Conservation (phyloP, 768 basidiomycete species). For the Tricholoma terreum region DNA sequence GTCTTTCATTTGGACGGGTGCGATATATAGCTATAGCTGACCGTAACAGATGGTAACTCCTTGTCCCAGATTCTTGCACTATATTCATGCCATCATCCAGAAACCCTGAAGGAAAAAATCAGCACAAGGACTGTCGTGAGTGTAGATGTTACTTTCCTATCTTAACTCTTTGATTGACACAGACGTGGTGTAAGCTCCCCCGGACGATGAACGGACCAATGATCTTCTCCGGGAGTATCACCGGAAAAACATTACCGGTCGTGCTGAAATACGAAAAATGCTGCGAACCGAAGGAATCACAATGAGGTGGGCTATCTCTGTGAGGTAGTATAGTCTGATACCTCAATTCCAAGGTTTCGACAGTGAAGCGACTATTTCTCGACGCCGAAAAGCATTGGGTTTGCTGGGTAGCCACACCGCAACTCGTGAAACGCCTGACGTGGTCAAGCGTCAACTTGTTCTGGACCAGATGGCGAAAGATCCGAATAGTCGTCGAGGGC, state of each 20-base stretch:
- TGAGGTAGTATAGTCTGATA: no score
- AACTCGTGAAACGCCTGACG: slow-evolving; percentile 20
- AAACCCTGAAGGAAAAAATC: slow-evolving; percentile 21
- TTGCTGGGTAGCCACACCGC: slow-evolving; percentile 24
- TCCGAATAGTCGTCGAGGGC: slow-evolving; percentile 24
- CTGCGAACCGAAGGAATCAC: slow-evolving; percentile 23
- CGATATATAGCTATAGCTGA: no score
- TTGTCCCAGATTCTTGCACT: no score
- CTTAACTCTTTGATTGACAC: no score
- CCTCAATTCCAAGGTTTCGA: no score
- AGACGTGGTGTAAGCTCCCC: slow-evolving; percentile 20
- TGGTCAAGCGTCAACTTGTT: slow-evolving; percentile 28
- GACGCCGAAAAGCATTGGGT: slow-evolving; percentile 21
- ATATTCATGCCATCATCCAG: no score
- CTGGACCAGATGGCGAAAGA: slow-evolving; percentile 33
- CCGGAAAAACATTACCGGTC: slow-evolving; percentile 23
- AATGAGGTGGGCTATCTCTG: slow-evolving; percentile 17
- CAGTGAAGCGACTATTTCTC: slow-evolving; percentile 27
- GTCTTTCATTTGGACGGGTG: no score
- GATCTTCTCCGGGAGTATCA: slow-evolving; percentile 23
- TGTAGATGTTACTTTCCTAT: not conserved
- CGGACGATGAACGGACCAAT: slow-evolving; percentile 19
- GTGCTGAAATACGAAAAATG: slow-evolving; percentile 20
- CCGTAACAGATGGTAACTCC: no score
- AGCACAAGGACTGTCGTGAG: slow-evolving; percentile 28